Conservation (phyloP, 225 moss, liverwort and hornwort species). For the Sphagnum contortum region DNA sequence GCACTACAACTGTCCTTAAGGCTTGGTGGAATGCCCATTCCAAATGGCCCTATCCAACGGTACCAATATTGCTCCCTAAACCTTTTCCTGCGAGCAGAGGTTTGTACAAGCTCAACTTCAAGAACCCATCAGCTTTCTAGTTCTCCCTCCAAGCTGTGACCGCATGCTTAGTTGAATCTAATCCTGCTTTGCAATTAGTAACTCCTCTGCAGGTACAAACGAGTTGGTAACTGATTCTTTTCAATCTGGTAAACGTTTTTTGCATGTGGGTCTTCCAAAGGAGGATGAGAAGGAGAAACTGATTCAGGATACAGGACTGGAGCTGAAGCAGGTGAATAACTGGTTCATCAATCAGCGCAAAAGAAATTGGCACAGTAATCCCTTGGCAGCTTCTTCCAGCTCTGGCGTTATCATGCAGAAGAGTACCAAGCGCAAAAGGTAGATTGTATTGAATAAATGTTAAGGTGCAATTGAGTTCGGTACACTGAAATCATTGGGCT, state of each 20-base stretch:
- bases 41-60: constrained; percentile 91
- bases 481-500: too few relatives aligned
- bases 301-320: constrained; percentile 70
- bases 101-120: neutral
- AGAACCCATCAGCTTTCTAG: too few relatives aligned
- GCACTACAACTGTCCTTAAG: constrained; percentile 76
- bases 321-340: constrained; percentile 87
- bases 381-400: constrained; percentile 17
- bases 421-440: constrained; percentile 57
- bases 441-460: too few relatives aligned
- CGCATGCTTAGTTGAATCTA: neutral
- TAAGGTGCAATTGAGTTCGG: too few relatives aligned
- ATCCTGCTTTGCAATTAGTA: neutral
- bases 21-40: constrained; percentile 65
- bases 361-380: constrained; percentile 73
- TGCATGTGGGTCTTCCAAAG: constrained; percentile 18
- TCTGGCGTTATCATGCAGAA: constrained; percentile 6
- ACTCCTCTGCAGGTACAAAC: neutral
- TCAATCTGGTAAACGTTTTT: neutral
- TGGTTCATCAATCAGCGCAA: constrained; percentile 97
- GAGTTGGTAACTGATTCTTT: neutral
- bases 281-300: constrained; percentile 82
- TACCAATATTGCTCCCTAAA: constrained; percentile 5
- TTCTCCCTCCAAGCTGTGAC: too few relatives aligned
- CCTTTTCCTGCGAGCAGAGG: neutral